These are phyloP conservation scores for Aureobasidium leucospermi DNA, from an alignment of 2,329 filamentous ascomycete genomes.

Conservation along the genomic window DNA sequence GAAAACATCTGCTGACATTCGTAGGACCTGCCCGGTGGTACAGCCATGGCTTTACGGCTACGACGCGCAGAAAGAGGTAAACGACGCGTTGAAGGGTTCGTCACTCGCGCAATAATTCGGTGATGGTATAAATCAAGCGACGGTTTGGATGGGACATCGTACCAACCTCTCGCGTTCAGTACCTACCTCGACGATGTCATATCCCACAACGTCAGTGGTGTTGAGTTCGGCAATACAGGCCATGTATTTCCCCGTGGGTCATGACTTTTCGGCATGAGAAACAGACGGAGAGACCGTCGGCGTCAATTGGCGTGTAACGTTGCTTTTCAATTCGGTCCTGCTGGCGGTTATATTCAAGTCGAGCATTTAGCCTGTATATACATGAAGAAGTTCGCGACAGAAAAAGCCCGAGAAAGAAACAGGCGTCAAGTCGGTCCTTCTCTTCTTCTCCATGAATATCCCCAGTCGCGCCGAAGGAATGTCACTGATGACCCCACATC, in stretches of 20 bases:
- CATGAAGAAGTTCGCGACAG: neutral
- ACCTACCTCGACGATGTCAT: neutral
- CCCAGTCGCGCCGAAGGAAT: constrained; percentile 3
- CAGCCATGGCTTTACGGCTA: constrained; percentile 61
- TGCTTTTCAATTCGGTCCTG: constrained; percentile 14
- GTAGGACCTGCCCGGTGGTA: constrained; percentile 48
- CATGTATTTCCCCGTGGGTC: neutral
- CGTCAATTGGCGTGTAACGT: constrained; percentile 5
- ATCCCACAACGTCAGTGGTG: neutral
- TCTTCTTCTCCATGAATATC: neutral
- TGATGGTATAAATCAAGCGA: neutral
- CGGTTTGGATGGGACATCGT: neutral
- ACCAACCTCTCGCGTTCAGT: neutral
- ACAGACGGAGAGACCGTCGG: neutral
- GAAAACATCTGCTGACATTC: neutral
- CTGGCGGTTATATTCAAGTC: constrained; percentile 5
- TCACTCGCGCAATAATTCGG: neutral
- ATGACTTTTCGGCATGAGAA: neutral
- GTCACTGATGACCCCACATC: constrained; percentile 5
- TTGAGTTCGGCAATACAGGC: neutral
- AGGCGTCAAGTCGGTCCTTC: constrained; percentile 6
- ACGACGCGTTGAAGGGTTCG: constrained; percentile 21
- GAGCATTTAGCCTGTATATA: constrained; percentile 3
- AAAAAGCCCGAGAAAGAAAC: neutral
- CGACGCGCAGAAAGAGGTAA: constrained; percentile 50